Percentiles rank a stretch among this genome's conserved stretches.
Evolutionary conservation across 2,329 filamentous ascomycete genomes (phyloP).

Genomic region (Epichloe sp.): DNA sequence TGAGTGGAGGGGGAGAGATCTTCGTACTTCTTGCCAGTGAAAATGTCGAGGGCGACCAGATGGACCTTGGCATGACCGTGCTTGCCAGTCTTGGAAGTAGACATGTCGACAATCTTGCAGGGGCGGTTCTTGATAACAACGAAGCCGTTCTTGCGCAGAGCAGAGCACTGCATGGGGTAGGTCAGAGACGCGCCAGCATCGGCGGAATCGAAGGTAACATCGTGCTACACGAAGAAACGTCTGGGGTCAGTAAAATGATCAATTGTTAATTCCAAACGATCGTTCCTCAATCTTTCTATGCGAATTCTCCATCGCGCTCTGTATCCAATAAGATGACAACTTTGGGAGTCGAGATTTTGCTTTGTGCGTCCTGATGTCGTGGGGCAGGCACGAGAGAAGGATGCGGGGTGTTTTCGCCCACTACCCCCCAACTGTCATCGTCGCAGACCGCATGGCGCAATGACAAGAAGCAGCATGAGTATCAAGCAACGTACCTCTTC

Average conservation of each 20-base stretch:
- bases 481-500: slow-evolving; percentile 36
- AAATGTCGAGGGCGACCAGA: slow-evolving; percentile 95
- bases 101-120: slow-evolving; percentile 99
- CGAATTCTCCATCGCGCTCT: not conserved
- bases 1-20: slow-evolving; percentile 93
- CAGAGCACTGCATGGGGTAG: slow-evolving; percentile 98
- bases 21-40: slow-evolving; percentile 99
- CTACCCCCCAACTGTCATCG: slow-evolving; percentile 12
- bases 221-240: slow-evolving; percentile 35
- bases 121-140: slow-evolving; percentile 98
- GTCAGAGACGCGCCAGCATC: slow-evolving; percentile 93
- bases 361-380: slow-evolving; percentile 14
- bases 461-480: slow-evolving; percentile 5
- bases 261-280: not conserved
- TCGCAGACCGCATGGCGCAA: slow-evolving; percentile 15
- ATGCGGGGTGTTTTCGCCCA: slow-evolving; percentile 34
- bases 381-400: slow-evolving; percentile 22
- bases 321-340: too few relatives aligned
- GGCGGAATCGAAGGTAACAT: slow-evolving; percentile 73
- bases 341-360: slow-evolving; percentile 4
- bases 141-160: slow-evolving; percentile 97
- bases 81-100: slow-evolving; percentile 99
- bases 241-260: slow-evolving; percentile 7
- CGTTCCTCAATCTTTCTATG: not conserved
- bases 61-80: slow-evolving; percentile 99